These are phyloP conservation scores for Naegleria lovaniensis DNA, from an alignment of 208 protist species.

Conservation along the genomic window DNA sequence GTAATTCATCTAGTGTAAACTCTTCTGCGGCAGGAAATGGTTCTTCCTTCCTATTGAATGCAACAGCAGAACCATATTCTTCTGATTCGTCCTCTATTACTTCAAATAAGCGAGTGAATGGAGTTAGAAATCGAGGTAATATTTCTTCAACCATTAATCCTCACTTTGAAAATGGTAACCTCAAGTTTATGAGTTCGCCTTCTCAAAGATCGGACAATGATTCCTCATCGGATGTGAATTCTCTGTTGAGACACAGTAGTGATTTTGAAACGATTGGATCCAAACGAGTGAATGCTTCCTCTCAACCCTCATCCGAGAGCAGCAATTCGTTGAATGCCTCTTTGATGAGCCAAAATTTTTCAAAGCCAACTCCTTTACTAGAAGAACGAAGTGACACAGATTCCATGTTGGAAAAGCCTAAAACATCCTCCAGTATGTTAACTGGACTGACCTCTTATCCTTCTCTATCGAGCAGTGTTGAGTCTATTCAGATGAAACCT, in stretches of 20 bases:
- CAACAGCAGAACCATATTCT: too few relatives aligned
- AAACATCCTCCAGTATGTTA: background rate
- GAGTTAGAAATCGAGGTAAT: background rate
- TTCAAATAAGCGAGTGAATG: too few relatives aligned
- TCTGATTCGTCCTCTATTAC: too few relatives aligned
- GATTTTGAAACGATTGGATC: background rate
- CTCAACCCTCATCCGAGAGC: background rate
- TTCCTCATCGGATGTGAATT: background rate
- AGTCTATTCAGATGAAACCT: background rate
- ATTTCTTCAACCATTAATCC: background rate
- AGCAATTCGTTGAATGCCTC: too few relatives aligned
- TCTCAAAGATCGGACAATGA: background rate
- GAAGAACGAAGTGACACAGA: too few relatives aligned
- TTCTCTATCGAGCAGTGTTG: background rate
- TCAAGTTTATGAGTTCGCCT: background rate
- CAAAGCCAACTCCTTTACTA: too few relatives aligned
- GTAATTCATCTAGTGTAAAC: too few relatives aligned
- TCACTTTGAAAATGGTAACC: background rate
- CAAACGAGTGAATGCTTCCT: background rate
- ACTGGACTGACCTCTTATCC: background rate
- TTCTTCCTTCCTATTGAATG: too few relatives aligned
- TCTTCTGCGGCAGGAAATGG: too few relatives aligned
- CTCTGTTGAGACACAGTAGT: background rate
- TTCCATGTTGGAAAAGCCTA: too few relatives aligned
- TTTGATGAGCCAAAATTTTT: too few relatives aligned